These are phyloP conservation scores for Russula abietina DNA, from an alignment of 768 basidiomycete genomes.

Conservation along the genomic window DNA sequence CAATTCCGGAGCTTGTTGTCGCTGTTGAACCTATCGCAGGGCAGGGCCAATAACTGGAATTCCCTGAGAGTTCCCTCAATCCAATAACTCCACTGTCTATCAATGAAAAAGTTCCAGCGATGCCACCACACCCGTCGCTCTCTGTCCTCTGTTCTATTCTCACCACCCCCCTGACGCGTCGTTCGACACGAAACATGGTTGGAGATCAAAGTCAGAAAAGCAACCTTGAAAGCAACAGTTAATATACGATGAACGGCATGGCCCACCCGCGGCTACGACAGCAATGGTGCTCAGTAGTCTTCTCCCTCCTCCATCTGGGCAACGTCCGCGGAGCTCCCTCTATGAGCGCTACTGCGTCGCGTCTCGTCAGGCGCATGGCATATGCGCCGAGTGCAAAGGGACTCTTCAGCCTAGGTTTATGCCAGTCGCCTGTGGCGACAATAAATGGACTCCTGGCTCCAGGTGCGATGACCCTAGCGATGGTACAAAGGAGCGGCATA, in stretches of 20 bases:
- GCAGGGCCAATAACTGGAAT: too few species aligned
- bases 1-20: too few species aligned
- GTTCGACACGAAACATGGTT: slow-evolving; percentile 20
- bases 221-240: too few species aligned
- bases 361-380: slow-evolving; percentile 91
- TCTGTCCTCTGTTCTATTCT: slow-evolving; percentile 28
- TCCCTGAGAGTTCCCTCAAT: too few species aligned
- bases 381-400: slow-evolving; percentile 96
- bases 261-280: slow-evolving; percentile 39
- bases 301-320: slow-evolving; percentile 35
- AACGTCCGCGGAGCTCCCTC: slow-evolving; percentile 54
- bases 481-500: slow-evolving; percentile 44
- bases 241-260: slow-evolving; percentile 28
- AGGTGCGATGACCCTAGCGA: slow-evolving; percentile 50
- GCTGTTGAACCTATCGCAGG: too few species aligned
- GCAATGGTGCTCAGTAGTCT: slow-evolving; percentile 44
- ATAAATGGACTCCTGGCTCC: slow-evolving; percentile 79
- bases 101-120: slow-evolving; percentile 29
- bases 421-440: slow-evolving; percentile 48
- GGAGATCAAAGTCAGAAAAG: slow-evolving; percentile 32
- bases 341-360: slow-evolving; percentile 68
- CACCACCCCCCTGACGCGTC: slow-evolving; percentile 22
- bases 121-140: slow-evolving; percentile 22
- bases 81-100: slow-evolving; percentile 70
- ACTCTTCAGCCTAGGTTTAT: slow-evolving; percentile 61